Evolutionary conservation across 1,139 yeast genomes (phyloP).

Genomic region (Arxiozyma telluris): DNA sequence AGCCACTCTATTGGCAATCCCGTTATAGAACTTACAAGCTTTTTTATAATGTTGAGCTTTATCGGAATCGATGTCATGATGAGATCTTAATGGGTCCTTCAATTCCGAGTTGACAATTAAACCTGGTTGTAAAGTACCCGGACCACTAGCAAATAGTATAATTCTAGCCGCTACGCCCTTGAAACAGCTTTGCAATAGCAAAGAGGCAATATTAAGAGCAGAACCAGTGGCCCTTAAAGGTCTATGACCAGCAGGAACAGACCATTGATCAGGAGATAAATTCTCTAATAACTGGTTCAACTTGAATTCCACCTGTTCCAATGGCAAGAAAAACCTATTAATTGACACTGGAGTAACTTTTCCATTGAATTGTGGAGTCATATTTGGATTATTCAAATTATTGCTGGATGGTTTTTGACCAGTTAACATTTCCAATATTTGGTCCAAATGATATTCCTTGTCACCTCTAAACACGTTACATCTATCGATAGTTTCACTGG

Average conservation of each 20-base stretch:
- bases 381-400: neutral
- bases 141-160: slow-evolving; percentile 88
- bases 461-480: slow-evolving; percentile 89
- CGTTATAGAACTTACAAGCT: slow-evolving; percentile 79
- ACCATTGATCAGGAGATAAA: slow-evolving; percentile 83
- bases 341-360: slow-evolving; percentile 38
- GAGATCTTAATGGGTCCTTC: slow-evolving; percentile 95
- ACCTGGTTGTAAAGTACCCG: slow-evolving; percentile 94
- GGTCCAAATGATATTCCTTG: slow-evolving; percentile 72
- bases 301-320: slow-evolving; percentile 81
- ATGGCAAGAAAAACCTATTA: slow-evolving; percentile 74
- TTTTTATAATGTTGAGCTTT: slow-evolving; percentile 86
- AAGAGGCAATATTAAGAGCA: slow-evolving; percentile 78
- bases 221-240: slow-evolving; percentile 91
- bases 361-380: slow-evolving; percentile 17
- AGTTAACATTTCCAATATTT: slow-evolving; percentile 67
- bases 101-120: slow-evolving; percentile 84
- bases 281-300: slow-evolving; percentile 74
- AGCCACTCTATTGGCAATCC: slow-evolving; percentile 62
- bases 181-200: slow-evolving; percentile 76
- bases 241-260: slow-evolving; percentile 78
- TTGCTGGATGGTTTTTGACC: slow-evolving; percentile 30
- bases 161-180: slow-evolving; percentile 86
- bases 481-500: slow-evolving; percentile 66
- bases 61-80: slow-evolving; percentile 87